Evolutionary conservation across 257 asterid genomes (phyloP), one percentile per base, ranked within the genome.

Genomic region (Primulina tabacum): DNA sequence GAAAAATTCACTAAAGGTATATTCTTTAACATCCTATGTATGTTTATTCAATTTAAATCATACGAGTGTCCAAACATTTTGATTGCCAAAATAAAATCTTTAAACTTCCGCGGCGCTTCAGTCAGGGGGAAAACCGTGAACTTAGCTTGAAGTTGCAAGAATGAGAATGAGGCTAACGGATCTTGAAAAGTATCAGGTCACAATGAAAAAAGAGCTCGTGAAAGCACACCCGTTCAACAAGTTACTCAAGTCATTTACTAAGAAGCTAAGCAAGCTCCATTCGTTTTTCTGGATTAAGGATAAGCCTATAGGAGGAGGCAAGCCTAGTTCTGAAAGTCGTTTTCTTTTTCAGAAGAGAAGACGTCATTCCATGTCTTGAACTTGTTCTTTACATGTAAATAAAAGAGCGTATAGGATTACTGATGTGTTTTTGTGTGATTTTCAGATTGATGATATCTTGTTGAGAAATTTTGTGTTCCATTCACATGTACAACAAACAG

Each of bases 81-180:
- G 24, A 21, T 21, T 21, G 24, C 0, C 24, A 21, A 21, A 21
- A 21, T 21, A 21, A 21, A 21, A 21, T 21, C 0, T 21, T 21
- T 21, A 21, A 21, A 21, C 24, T 21, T 21, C 24, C n/a, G n/a
- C n/a, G n/a, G n/a, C n/a, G 90, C 95, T 26, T 82, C 86, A 3
- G 68, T 86, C 73, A 78, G 88, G 75, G 95, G 77, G 92, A 86
- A 78, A 88, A 88, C 65, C 75, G 81, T 70, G 87, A 84, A 57
- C 72, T 88, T 70, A 88, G 73, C 85, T 88, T 50, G 95, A 86
- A 81, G 81, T 88, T 76, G 84, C 89, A 10, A 79, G 92, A 68
- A 88, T 88, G 90, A 67, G 92, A 68, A 83, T 81, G 20, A 74
- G 95, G 84, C 85, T 88, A 0, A 86, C 83, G 59, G 95, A 88